Conservation (phyloP, 176 grass and related monocot genomes). For the Tuctoria greenei region DNA sequence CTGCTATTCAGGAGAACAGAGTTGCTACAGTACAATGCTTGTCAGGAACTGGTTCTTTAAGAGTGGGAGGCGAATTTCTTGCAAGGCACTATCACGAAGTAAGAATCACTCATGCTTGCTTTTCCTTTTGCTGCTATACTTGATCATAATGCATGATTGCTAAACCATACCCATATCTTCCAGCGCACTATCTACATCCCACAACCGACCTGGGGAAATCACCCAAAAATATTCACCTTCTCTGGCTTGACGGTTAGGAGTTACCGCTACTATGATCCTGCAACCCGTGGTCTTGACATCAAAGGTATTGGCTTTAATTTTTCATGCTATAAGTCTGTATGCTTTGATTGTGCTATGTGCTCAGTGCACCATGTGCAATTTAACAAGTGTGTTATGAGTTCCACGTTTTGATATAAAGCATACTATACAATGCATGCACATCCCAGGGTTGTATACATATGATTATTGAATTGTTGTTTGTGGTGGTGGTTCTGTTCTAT, state of each 20-base stretch:
- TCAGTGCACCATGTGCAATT: background rate
- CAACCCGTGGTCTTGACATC: slow-evolving; percentile 76
- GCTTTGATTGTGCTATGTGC: background rate
- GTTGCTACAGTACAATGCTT: slow-evolving; percentile 85
- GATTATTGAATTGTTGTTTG: background rate
- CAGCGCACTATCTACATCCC: slow-evolving; percentile 91
- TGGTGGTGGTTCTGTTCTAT: slow-evolving; percentile 1
- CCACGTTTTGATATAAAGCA: background rate
- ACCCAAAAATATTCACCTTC: slow-evolving; percentile 84
- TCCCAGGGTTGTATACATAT: background rate
- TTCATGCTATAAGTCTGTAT: background rate
- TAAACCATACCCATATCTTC: slow-evolving; percentile 24
- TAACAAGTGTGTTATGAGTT: background rate
- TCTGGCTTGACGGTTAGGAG: slow-evolving; percentile 70
- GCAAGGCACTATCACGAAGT: slow-evolving; percentile 95
- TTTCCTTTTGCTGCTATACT: background rate
- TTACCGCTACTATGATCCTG: slow-evolving; percentile 94
- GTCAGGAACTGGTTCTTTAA: slow-evolving; percentile 91
- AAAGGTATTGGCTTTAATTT: slow-evolving; percentile 46
- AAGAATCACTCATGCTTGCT: slow-evolving; percentile 5
- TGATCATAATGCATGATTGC: background rate
- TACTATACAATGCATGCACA: background rate
- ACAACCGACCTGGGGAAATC: slow-evolving; percentile 94
- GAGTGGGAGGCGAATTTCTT: slow-evolving; percentile 95
- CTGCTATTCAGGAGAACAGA: slow-evolving; percentile 86